phyloP scores from a whole-genome alignment of 805 yeast species.

The Komagataella kurtzmanii region DNA sequence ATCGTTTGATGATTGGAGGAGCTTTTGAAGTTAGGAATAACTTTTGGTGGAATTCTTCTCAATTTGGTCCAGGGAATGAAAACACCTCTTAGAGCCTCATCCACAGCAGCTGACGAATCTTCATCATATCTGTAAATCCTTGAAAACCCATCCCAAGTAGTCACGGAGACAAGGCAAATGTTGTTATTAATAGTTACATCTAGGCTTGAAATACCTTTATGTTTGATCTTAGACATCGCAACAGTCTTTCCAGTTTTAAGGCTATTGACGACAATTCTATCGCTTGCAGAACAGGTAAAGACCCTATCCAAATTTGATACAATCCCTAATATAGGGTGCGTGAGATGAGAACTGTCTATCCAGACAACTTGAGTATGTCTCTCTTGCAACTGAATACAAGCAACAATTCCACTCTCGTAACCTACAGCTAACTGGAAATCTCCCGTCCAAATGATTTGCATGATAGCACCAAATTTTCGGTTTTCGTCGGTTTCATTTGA shows the following conservation, averaged over 20 bases:
- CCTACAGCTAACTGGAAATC: constrained; percentile 33
- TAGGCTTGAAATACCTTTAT: constrained; percentile 23
- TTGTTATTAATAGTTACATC: constrained; percentile 6
- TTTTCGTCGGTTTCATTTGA: background rate
- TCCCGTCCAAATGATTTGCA: constrained; percentile 34
- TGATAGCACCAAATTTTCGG: constrained; percentile 48
- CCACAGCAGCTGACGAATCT: background rate
- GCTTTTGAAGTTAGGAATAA: constrained; percentile 4
- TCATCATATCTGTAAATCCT: constrained; percentile 16
- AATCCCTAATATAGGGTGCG: background rate
- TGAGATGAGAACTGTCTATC: background rate
- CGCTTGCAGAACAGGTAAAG: constrained; percentile 35
- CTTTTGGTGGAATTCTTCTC: constrained; percentile 13
- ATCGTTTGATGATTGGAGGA: constrained; percentile 1
- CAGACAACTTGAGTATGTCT: background rate
- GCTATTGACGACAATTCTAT: constrained; percentile 21
- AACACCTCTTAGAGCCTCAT: background rate
- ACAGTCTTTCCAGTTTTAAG: constrained; percentile 1
- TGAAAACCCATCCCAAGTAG: constrained; percentile 39
- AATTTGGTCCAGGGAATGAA: constrained; percentile 8
- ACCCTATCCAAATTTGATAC: constrained; percentile 7
- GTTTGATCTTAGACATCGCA: constrained; percentile 12
- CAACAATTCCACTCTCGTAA: constrained; percentile 61
- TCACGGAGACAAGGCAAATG: constrained; percentile 16
- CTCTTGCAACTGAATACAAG: constrained; percentile 1